Evolutionary conservation across 192 early-diverging fungal genomes (phyloP).

Genomic region (Coemansia sp.): DNA sequence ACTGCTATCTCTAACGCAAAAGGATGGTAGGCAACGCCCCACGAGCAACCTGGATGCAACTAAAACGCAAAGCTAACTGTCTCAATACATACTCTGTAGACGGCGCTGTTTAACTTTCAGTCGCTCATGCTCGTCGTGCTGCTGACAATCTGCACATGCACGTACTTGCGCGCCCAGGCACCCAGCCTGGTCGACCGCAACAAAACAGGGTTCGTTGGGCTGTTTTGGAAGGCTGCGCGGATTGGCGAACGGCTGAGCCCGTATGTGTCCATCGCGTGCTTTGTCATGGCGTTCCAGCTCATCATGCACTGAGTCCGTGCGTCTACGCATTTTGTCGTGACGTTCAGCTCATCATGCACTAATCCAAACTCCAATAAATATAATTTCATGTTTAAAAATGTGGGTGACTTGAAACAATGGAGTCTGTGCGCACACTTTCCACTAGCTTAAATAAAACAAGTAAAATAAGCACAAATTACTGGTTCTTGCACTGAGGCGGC

Average conservation of each 20-base stretch:
- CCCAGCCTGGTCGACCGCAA: constrained; percentile 82
- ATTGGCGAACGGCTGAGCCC: constrained; percentile 94
- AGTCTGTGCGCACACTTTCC: no score
- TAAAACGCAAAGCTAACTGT: no score
- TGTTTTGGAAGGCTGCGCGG: constrained; percentile 94
- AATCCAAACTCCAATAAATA: neutral
- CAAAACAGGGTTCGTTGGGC: constrained; percentile 82
- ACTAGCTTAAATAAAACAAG: neutral
- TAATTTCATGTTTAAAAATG: neutral
- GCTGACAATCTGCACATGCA: constrained; percentile 95
- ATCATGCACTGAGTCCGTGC: constrained; percentile 63
- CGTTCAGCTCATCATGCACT: constrained; percentile 62
- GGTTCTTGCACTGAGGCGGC: constrained; percentile 57
- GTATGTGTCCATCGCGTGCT: constrained; percentile 88
- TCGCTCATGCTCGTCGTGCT: constrained; percentile 87
- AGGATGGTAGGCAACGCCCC: no score
- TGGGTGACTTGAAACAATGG: no score
- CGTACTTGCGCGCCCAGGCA: constrained; percentile 87
- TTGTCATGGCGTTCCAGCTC: constrained; percentile 80
- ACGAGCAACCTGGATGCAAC: no score
- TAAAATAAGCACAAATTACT: constrained; percentile 20
- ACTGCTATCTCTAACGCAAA: neutral
- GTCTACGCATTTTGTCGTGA: constrained; percentile 86
- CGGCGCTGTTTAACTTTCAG: constrained; percentile 96
- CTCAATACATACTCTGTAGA: constrained; percentile 54